phyloP scores from a whole-genome alignment of 495 filamentous ascomycete species.

The Podospora appendiculata region DNA sequence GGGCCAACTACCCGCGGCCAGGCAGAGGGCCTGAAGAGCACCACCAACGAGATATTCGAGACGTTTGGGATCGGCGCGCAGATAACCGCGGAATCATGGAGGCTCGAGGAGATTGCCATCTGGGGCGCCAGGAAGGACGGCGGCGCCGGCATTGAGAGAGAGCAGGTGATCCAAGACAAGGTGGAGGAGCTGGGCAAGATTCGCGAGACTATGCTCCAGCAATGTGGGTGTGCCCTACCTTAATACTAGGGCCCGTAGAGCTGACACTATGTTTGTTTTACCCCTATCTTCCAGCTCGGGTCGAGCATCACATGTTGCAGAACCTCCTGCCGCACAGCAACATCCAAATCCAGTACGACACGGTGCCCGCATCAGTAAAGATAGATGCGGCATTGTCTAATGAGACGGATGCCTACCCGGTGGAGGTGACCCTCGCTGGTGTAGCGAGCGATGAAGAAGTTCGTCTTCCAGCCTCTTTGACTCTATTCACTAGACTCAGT shows the following conservation, averaged over 20 bases:
- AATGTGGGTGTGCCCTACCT: not conserved
- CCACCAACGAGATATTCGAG: constrained; percentile 13
- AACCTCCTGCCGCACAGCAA: constrained; percentile 14
- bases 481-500: no score
- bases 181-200: constrained; percentile 9
- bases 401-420: not conserved
- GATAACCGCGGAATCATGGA: constrained; percentile 11
- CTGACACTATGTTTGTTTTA: not conserved
- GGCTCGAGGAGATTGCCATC: constrained; percentile 12
- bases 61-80: constrained; percentile 10
- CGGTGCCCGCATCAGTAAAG: constrained; percentile 36
- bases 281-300: constrained; percentile 22
- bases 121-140: constrained; percentile 6
- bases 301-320: constrained; percentile 29
- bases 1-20: constrained; percentile 6
- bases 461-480: no score
- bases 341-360: constrained; percentile 43
- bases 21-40: constrained; percentile 14
- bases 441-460: no score
- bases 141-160: constrained; percentile 9
- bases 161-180: constrained; percentile 11
- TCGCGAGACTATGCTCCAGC: constrained; percentile 10
- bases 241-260: no score
- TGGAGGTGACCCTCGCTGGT: not conserved
- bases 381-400: constrained; percentile 1